These are phyloP conservation scores for Phytophthora cryptogea DNA, from an alignment of 352 stramenopile genomes.

Conservation along the genomic window DNA sequence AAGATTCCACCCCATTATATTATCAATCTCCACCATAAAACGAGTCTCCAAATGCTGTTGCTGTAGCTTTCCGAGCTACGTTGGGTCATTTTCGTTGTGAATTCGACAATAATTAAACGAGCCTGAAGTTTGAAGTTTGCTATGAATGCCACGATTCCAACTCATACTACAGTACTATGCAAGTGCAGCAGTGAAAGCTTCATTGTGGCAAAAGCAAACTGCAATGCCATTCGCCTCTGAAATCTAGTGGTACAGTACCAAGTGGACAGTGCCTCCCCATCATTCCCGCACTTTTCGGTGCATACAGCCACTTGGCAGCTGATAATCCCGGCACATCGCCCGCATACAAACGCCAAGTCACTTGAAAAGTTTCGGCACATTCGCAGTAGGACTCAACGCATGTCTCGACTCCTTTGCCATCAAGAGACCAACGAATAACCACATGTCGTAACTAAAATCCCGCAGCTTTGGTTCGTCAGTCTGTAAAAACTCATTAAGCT, in stretches of 20 bases:
- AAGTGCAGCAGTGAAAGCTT: too few species aligned
- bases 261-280: constrained; percentile 1
- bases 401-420: not conserved
- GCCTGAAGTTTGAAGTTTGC: too few species aligned
- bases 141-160: too few species aligned
- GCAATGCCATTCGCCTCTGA: not conserved
- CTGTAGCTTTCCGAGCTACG: too few species aligned
- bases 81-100: not conserved
- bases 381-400: not conserved
- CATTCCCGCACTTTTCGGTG: not conserved
- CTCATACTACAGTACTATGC: too few species aligned
- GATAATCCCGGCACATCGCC: not conserved
- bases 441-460: not conserved
- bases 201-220: too few species aligned
- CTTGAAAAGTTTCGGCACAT: not conserved
- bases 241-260: not conserved
- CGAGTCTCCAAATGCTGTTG: too few species aligned
- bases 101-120: too few species aligned
- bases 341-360: not conserved
- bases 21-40: too few species aligned
- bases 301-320: not conserved
- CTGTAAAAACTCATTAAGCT: not conserved
- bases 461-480: not conserved
- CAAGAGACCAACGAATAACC: not conserved
- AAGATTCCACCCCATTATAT: not conserved